These are phyloP conservation scores for Penstemon barbatus DNA, from an alignment of 257 asterid genomes.

Conservation along the genomic window DNA sequence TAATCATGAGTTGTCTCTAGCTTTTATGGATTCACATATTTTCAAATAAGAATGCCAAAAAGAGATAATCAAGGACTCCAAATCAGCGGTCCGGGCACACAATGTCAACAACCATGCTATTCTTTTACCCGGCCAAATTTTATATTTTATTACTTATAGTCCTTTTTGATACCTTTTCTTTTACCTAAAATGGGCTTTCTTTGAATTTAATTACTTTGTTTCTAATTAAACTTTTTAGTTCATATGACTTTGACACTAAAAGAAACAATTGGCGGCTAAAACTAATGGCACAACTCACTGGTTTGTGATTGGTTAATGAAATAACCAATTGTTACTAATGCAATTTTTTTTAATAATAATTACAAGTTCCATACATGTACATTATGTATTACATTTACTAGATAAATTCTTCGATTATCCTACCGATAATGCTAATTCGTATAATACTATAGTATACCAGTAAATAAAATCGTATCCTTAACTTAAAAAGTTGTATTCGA, in stretches of 20 bases:
- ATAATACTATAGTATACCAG: no score
- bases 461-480: no score
- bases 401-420: no score
- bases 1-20: slow-evolving; percentile 22
- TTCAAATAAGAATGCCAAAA: slow-evolving; percentile 15
- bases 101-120: slow-evolving; percentile 31
- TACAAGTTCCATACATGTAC: no score
- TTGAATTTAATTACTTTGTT: neutral
- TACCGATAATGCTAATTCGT: no score
- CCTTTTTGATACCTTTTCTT: neutral
- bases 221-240: neutral
- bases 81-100: slow-evolving; percentile 37
- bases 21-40: slow-evolving; percentile 23
- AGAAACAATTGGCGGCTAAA: slow-evolving; percentile 36
- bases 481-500: no score
- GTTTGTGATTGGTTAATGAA: slow-evolving; percentile 9
- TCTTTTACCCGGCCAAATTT: neutral
- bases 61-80: slow-evolving; percentile 24
- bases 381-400: no score
- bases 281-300: slow-evolving; percentile 43
- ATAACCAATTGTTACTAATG: no score
- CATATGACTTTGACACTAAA: slow-evolving; percentile 28
- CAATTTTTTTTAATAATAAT: no score
- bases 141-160: neutral
- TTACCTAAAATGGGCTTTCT: slow-evolving; percentile 17